Evolutionary conservation across 495 filamentous ascomycete species (phyloP).

Genomic region (Daldinia loculata): DNA sequence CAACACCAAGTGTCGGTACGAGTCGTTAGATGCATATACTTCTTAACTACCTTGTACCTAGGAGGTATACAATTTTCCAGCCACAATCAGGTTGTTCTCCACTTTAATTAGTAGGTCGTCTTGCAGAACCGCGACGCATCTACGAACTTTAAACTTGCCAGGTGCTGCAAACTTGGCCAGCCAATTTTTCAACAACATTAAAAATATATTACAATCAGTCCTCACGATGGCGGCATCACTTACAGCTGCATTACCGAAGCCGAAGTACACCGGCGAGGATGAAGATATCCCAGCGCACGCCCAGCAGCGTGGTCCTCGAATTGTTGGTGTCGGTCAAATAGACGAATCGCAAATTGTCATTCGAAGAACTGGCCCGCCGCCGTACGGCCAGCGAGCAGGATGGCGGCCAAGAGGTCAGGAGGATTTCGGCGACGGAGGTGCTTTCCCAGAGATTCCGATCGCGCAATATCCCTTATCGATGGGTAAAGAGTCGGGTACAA

Average conservation of each 20-base stretch:
- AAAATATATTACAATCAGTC: not conserved
- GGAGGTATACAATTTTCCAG: not conserved
- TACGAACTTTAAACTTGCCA: conserved; percentile 2
- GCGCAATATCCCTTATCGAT: conserved; percentile 96
- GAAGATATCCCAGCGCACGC: conserved; percentile 79
- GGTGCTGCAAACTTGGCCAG: conserved; percentile 11
- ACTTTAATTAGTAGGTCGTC: conserved; percentile 31
- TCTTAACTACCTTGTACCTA: not conserved
- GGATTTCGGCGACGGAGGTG: conserved; percentile 96
- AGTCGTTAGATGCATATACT: not conserved
- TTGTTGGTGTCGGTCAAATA: conserved; percentile 78
- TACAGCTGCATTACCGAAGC: conserved; percentile 84
- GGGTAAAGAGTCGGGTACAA: conserved; percentile 79
- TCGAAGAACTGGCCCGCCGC: conserved; percentile 56
- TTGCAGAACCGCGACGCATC: conserved; percentile 24
- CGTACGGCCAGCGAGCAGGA: conserved; percentile 70
- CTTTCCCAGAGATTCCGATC: conserved; percentile 89
- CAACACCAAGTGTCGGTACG: not conserved
- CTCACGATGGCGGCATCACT: conserved; percentile 74
- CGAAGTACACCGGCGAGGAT: conserved; percentile 85
- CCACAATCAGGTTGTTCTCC: not conserved
- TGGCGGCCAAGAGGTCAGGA: conserved; percentile 91
- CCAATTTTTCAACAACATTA: conserved; percentile 19
- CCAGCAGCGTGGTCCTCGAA: conserved; percentile 78
- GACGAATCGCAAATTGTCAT: conserved; percentile 89